Evolutionary conservation across 2,329 filamentous ascomycete species (phyloP), one percentile per base, ranked within the genome.

Genomic region (Clathrospora elynae): DNA sequence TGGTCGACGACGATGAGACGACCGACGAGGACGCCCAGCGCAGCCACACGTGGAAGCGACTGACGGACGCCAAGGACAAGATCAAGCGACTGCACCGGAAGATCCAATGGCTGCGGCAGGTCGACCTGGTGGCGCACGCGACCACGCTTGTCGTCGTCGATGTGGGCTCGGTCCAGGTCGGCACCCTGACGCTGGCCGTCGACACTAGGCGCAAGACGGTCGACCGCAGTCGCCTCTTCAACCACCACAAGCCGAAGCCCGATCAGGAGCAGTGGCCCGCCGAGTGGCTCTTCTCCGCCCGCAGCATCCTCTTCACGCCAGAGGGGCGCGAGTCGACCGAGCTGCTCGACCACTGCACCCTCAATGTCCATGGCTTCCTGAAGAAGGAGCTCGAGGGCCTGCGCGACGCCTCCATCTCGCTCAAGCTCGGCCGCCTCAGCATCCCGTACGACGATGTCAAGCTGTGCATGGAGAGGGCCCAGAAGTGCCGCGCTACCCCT

Each of bases 141-240:
- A 88, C 89, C 1, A 85, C 85, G 5, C 66, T 96, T 39, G 85
- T 85, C 43, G 77, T 97, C 22, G 77, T 86, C 16, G 88, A 90
- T 54, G 88, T 95, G 17, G 93, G 93, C 14, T 88, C 85, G 49
- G 70, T 97, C 29, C 88, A 96, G 63, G 76, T 96, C 41, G 92
- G 91, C 44, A 88, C 83, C 57, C 81, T 96, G 59, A 90, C 87
- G 10, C 75, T 96, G 47, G 87, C 89, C 4, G 88, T 99, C 38
- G 92, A 99, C 66, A 97, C 93, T 5, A 79, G 95, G 57, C 85
- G 84, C 49, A 95, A 95, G 72, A 92, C 91, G 71, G 89, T 96
- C 19, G 91, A 96, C 64, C 83, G 90, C 40, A 90, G 89, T 46
- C 87, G 90, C 30, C 85, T 95, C 60, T 96, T 96, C 71, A 86